Base-by-base conservation (phyloP, 768 basidiomycete genomes). In the Lactarius psammicola region DNA sequence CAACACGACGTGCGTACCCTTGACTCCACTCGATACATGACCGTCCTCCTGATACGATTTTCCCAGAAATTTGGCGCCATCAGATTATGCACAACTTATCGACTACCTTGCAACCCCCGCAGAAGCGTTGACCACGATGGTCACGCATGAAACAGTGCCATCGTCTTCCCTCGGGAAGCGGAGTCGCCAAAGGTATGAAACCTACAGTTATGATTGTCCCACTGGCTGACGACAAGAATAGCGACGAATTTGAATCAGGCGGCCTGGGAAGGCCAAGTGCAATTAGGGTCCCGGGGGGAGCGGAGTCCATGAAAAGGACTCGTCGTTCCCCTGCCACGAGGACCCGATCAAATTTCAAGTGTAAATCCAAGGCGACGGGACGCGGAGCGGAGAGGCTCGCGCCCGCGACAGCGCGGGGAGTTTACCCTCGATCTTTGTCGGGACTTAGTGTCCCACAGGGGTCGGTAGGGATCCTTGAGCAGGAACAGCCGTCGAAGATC, bases 361-460 rank as follows among this genome's bases (percentile, higher is more conserved):
- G n/a, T 9, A 33, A 20, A 57, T 20, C 30, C 23, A 33, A 36
- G 34, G n/a, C 18, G 28, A 56, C 4, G 18, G 18, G 20, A 20
- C 34, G 46, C 34, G 11, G 62, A 51, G 62, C 62, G n/a, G 62
- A 51, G 46, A 49, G 28, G 44, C 62, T 56, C 56, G 56, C 62
- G 1, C 34, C 44, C n/a, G 31, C 2, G 9, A 49, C 26, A 8
- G 33, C 33, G 1, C 44, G 51, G 0, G 63, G 8, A 34, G 0
- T 64, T 23, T 30, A 59, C 30, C 57, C 51, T 26, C 17, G 26
- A 13, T 15, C 4, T 6, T 18, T 42, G 18, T 0, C 2, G 57
- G 63, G 63, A 5, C 51, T 49, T 18, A 59, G 57, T 31, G 10
- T 20, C 38, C 49, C 10, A 15, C 56, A 59, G 20, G 57, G 26